phyloP scores from a whole-genome alignment of 164 flowering plant genomes.

The Dillenia suffruticosa region DNA sequence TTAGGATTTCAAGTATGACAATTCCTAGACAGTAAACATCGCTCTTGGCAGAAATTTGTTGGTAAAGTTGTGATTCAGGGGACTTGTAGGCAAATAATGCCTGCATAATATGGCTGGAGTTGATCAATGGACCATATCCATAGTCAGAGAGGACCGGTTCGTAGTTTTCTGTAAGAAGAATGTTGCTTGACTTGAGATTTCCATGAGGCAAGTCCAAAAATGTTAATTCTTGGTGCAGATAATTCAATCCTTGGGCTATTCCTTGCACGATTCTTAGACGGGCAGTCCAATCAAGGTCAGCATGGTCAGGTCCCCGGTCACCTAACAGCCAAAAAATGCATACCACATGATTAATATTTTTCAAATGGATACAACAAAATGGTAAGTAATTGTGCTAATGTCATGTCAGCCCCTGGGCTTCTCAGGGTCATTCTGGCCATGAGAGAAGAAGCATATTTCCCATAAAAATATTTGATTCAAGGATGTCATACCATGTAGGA shows the following conservation, averaged over 20 bases:
- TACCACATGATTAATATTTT: too few species aligned
- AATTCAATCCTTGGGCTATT: slow-evolving; percentile 61
- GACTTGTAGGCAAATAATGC: slow-evolving; percentile 63
- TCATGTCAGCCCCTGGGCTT: too few species aligned
- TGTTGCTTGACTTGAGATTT: slow-evolving; percentile 87
- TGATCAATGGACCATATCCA: slow-evolving; percentile 46
- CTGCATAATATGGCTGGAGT: slow-evolving; percentile 37
- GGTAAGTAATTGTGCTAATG: too few species aligned
- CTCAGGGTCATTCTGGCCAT: too few species aligned
- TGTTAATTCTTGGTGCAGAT: slow-evolving; percentile 52
- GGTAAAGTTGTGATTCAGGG: slow-evolving; percentile 52
- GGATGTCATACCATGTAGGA: slow-evolving; percentile 50
- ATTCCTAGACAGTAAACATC: slow-evolving; percentile 86
- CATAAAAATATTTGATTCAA: too few species aligned
- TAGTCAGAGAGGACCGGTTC: slow-evolving; percentile 69
- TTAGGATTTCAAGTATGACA: slow-evolving; percentile 72
- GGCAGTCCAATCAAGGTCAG: slow-evolving; percentile 62
- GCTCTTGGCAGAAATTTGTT: slow-evolving; percentile 49
- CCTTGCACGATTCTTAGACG: slow-evolving; percentile 74
- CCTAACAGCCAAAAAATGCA: slow-evolving; percentile 32
- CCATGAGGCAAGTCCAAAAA: slow-evolving; percentile 70
- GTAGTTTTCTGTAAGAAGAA: slow-evolving; percentile 44
- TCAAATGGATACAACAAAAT: too few species aligned
- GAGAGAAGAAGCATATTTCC: too few species aligned
- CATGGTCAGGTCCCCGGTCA: slow-evolving; percentile 56